These are phyloP conservation scores for Vitis cinerea DNA, from an alignment of 164 flowering plant species.

Conservation along the genomic window DNA sequence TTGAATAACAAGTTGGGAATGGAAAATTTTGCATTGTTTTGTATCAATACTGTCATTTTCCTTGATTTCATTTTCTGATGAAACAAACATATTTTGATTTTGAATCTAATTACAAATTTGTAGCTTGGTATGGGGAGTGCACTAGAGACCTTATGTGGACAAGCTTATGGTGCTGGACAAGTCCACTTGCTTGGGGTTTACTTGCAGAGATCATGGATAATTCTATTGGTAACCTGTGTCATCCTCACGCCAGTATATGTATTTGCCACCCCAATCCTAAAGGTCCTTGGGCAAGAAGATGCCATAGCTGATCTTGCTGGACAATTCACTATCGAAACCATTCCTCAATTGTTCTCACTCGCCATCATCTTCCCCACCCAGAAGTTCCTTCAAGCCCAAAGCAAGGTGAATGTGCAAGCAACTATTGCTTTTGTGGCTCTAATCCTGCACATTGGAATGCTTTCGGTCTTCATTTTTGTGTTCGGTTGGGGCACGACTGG, in stretches of 20 bases:
- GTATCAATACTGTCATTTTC: no score
- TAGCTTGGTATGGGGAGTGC: slow-evolving; percentile 81
- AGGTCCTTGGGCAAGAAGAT: slow-evolving; percentile 41
- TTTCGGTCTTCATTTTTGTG: slow-evolving; percentile 35
- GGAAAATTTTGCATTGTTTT: no score
- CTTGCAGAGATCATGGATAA: slow-evolving; percentile 60
- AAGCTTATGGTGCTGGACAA: slow-evolving; percentile 67
- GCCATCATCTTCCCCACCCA: slow-evolving; percentile 48
- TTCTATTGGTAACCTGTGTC: slow-evolving; percentile 30
- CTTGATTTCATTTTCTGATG: neutral
- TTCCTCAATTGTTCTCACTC: slow-evolving; percentile 58
- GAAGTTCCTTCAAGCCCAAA: slow-evolving; percentile 70
- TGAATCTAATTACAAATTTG: slow-evolving; percentile 5
- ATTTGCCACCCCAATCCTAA: slow-evolving; percentile 50
- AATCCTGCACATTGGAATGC: slow-evolving; percentile 22
- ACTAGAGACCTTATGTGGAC: slow-evolving; percentile 66
- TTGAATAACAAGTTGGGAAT: no score
- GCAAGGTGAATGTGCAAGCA: slow-evolving; percentile 49
- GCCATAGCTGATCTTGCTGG: slow-evolving; percentile 53
- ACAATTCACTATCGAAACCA: slow-evolving; percentile 25
- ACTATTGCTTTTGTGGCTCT: slow-evolving; percentile 39
- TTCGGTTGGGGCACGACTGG: slow-evolving; percentile 47
- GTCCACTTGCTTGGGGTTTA: slow-evolving; percentile 54
- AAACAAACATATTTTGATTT: neutral
- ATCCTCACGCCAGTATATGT: slow-evolving; percentile 45